Conservation (phyloP, 179 eudicot genomes). For the Pouteria campechiana region DNA sequence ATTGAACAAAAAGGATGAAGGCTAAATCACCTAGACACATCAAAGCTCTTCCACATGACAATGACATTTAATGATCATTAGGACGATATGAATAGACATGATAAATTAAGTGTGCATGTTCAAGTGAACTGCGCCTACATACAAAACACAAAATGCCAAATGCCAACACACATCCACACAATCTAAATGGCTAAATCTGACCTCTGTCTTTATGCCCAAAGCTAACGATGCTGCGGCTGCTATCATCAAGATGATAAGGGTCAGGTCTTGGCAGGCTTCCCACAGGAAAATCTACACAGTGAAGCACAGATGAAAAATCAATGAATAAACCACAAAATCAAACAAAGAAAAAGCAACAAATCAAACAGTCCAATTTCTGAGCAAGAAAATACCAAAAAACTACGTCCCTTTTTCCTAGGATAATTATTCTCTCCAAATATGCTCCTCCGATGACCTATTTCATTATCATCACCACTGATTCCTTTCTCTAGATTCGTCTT, state of each 20-base stretch:
- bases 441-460: conserved; percentile 41
- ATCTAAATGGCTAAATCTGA: conserved; percentile 8
- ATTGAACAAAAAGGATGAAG: conserved; percentile 3
- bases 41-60: no score
- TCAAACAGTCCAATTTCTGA: no score
- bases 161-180: not conserved
- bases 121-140: no score
- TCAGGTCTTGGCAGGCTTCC: conserved; percentile 90
- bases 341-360: not conserved
- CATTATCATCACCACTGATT: conserved; percentile 52
- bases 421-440: conserved; percentile 81
- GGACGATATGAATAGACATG: no score
- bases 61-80: no score
- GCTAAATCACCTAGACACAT: not conserved
- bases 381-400: conserved; percentile 70
- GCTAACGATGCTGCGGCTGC: conserved; percentile 91
- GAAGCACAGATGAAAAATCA: not conserved
- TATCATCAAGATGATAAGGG: conserved; percentile 76
- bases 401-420: conserved; percentile 71
- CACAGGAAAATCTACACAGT: conserved; percentile 56
- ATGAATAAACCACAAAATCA: not conserved
- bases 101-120: no score
- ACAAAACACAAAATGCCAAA: not conserved
- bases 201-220: conserved; percentile 80
- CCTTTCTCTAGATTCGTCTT: conserved; percentile 66